These are phyloP conservation scores for Calonectria crousiana DNA, from an alignment of 2,329 filamentous ascomycete genomes.

Conservation along the genomic window DNA sequence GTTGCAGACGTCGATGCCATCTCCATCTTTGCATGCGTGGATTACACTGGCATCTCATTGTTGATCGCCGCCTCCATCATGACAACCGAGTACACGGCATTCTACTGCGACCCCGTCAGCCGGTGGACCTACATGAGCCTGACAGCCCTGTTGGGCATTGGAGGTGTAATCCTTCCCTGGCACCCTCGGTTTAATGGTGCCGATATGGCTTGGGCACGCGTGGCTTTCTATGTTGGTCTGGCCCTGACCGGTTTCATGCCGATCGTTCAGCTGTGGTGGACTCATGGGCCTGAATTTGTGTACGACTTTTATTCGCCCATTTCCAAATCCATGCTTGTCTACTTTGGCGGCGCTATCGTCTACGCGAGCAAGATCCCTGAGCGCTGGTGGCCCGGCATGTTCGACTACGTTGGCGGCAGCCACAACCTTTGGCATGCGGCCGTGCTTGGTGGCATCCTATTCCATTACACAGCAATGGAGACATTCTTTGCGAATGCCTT, in stretches of 20 bases:
- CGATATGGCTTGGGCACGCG: conserved; percentile 93
- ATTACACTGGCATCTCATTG: conserved; percentile 97
- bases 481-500: conserved; percentile 89
- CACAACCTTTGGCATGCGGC: conserved; percentile 99
- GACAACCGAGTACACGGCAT: conserved; percentile 98
- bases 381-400: conserved; percentile 90
- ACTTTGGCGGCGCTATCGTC: conserved; percentile 84
- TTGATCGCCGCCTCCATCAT: conserved; percentile 96
- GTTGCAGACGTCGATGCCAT: conserved; percentile 91
- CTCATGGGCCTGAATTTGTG: conserved; percentile 84
- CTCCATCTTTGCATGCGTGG: conserved; percentile 96
- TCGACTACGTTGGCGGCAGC: conserved; percentile 94
- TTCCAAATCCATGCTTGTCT: conserved; percentile 86
- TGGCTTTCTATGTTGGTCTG: conserved; percentile 90
- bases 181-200: conserved; percentile 92
- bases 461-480: conserved; percentile 97
- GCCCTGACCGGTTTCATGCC: conserved; percentile 91
- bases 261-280: conserved; percentile 83
- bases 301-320: conserved; percentile 90
- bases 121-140: conserved; percentile 87
- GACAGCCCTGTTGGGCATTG: conserved; percentile 84
- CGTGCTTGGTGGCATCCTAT: conserved; percentile 94
- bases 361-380: conserved; percentile 96
- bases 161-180: conserved; percentile 94
- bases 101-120: conserved; percentile 94